A percentile compares a stretch with the other conserved stretches of the same genome.
Conservation (phyloP, 441 rosid species). For the Populus hybrid region DNA sequence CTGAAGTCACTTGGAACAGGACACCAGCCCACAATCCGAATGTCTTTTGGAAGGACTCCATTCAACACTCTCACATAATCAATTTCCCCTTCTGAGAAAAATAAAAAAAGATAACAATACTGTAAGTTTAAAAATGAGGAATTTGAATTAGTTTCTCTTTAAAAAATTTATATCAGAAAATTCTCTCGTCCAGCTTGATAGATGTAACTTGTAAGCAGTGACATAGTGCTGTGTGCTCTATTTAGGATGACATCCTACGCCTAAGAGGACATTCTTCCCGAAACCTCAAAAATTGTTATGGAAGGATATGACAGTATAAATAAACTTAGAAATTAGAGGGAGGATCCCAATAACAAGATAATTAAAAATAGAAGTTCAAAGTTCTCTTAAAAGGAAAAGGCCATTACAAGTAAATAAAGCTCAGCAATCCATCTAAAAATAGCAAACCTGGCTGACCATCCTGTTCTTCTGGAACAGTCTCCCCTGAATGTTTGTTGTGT, state of each 20-base stretch:
- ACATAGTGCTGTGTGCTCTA: neutral
- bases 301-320: neutral
- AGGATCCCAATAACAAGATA: neutral
- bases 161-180: neutral
- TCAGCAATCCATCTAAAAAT: slow-evolving; percentile 8
- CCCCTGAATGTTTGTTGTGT: slow-evolving; percentile 27
- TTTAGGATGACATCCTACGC: neutral
- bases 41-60: slow-evolving; percentile 86
- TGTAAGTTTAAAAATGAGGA: slow-evolving; percentile 10
- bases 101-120: slow-evolving; percentile 14
- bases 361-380: neutral
- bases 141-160: neutral
- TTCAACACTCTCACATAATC: slow-evolving; percentile 88
- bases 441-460: slow-evolving; percentile 34
- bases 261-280: neutral
- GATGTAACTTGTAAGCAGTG: neutral
- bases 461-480: slow-evolving; percentile 25
- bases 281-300: neutral
- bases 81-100: slow-evolving; percentile 59
- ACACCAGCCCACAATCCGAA: slow-evolving; percentile 89
- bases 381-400: neutral
- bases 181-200: neutral
- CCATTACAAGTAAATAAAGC: slow-evolving; percentile 10
- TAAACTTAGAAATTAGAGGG: too few relatives aligned
- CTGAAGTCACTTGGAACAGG: slow-evolving; percentile 78